Evolutionary conservation across 1,139 yeast species (phyloP), one percentile per base, ranked within the genome.

Genomic region (Diutina neorugosa): DNA sequence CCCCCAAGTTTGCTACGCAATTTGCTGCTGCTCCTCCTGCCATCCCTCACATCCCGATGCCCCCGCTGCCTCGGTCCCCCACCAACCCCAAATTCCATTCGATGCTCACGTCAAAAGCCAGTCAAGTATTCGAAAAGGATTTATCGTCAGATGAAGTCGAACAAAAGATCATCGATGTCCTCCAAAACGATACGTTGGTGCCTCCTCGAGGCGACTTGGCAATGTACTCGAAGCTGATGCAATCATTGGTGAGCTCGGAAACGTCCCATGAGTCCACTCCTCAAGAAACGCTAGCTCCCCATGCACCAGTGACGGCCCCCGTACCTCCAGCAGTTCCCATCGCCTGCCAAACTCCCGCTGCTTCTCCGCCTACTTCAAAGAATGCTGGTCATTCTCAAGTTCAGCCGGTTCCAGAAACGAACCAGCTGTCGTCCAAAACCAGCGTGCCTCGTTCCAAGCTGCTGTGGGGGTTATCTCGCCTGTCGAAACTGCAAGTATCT

Each of bases 181-280:
- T 46, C 3, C 50, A 23, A n/a, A 46, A 27, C 18, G 50, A 46
- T 18, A 12, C 27, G 2, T n/a, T 23, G 1, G 50, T 46, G 40
- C 50, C 50, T n/a, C 50, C 50, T 1, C 37, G 50, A 7, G 50
- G 40, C n/a, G 50, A 46, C 16, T 46, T 46, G 41, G 50, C 50
- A 2, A 16, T 46, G 25, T 46, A 46, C 21, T 23, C 18, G 50
- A 46, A 46, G 50, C 50, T 46, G 50, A 46, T 46, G 50, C 50
- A 46, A 16, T 27, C 41, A 12, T 46, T 46, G 14, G 40, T 46
- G 7, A 34, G 27, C 6, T 46, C 21, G 3, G 37, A 31, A 4
- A 31, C 37, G 12, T 31, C 12, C 12, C n/a, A 31, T 11, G 37
- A 31, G 6, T 6, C 37, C 2, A 14, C 37, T 2, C 37, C 37